Conservation (phyloP, 768 basidiomycete species). For the Leccinellum luteum region DNA sequence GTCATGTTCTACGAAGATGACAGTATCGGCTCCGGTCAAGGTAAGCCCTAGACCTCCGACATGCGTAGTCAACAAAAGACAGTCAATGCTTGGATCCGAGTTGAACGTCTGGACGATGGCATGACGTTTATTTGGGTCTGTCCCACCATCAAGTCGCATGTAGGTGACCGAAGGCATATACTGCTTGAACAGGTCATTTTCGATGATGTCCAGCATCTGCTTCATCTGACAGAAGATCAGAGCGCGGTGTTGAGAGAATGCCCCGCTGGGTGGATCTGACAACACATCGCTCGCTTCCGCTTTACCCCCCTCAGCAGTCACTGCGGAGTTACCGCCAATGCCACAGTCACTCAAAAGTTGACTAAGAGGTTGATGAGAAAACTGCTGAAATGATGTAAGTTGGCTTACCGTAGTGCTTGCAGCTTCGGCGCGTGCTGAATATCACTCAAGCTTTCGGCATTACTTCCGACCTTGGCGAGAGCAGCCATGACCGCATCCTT, state of each 20-base stretch:
- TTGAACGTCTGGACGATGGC: slow-evolving; percentile 99
- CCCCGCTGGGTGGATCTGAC: slow-evolving; percentile 42
- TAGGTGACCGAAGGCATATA: slow-evolving; percentile 96
- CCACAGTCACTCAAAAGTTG: slow-evolving; percentile 95
- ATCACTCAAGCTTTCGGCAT: slow-evolving; percentile 56
- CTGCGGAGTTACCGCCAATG: slow-evolving; percentile 58
- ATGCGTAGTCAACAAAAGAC: slow-evolving; percentile 91
- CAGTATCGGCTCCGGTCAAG: slow-evolving; percentile 96
- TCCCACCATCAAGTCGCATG: slow-evolving; percentile 95
- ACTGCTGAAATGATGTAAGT: background rate
- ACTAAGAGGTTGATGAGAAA: slow-evolving; percentile 39
- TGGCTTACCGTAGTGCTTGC: slow-evolving; percentile 77
- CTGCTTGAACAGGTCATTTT: slow-evolving; percentile 85
- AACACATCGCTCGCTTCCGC: slow-evolving; percentile 64
- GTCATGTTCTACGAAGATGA: slow-evolving; percentile 99
- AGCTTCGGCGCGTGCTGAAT: slow-evolving; percentile 93
- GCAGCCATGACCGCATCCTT: slow-evolving; percentile 54
- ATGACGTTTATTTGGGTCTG: slow-evolving; percentile 91
- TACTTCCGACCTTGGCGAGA: slow-evolving; percentile 52
- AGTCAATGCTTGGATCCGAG: slow-evolving; percentile 95
- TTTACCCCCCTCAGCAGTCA: slow-evolving; percentile 55
- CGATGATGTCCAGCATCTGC: slow-evolving; percentile 98
- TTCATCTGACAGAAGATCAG: slow-evolving; percentile 99
- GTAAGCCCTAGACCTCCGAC: slow-evolving; percentile 96
- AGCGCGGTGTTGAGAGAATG: slow-evolving; percentile 94